Evolutionary conservation across 2,329 filamentous ascomycete genomes (phyloP).

Genomic region (Xylaria multiplex): DNA sequence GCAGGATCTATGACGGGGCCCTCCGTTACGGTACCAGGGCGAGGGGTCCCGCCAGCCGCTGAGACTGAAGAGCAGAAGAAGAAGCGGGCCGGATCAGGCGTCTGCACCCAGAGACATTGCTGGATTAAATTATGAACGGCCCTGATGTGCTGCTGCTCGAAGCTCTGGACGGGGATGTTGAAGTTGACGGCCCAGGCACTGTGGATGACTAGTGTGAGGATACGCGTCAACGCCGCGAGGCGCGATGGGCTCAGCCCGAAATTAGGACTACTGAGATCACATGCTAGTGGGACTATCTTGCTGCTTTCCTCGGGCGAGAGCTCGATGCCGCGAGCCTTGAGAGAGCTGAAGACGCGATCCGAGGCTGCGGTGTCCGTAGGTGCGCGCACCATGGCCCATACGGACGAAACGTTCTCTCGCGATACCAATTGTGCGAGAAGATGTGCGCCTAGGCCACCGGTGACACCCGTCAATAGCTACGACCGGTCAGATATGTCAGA

Average conservation of each 20-base stretch:
- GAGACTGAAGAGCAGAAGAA: slow-evolving; percentile 59
- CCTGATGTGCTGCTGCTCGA: slow-evolving; percentile 58
- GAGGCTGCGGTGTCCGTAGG: slow-evolving; percentile 48
- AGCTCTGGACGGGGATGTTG: slow-evolving; percentile 59
- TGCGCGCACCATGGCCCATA: slow-evolving; percentile 62
- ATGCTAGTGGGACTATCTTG: slow-evolving; percentile 53
- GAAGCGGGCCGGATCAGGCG: slow-evolving; percentile 51
- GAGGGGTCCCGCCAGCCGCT: slow-evolving; percentile 53
- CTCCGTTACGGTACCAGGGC: slow-evolving; percentile 52
- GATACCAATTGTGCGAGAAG: slow-evolving; percentile 67
- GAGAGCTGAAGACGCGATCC: slow-evolving; percentile 46
- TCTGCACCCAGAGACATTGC: slow-evolving; percentile 51
- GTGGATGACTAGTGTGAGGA: slow-evolving; percentile 59
- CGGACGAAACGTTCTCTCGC: slow-evolving; percentile 63
- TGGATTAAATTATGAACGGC: slow-evolving; percentile 58
- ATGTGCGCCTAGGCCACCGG: slow-evolving; percentile 69
- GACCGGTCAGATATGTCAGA: slow-evolving; percentile 3
- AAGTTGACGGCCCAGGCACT: slow-evolving; percentile 67
- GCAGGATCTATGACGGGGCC: slow-evolving; percentile 48
- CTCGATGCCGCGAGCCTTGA: slow-evolving; percentile 50
- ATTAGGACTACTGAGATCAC: slow-evolving; percentile 53
- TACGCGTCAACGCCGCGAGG: slow-evolving; percentile 44
- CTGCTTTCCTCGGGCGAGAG: slow-evolving; percentile 44
- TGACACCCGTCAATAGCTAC: slow-evolving; percentile 67
- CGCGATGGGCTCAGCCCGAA: slow-evolving; percentile 52